phyloP scores from a whole-genome alignment of 2,329 filamentous ascomycete genomes.

The Neofusicoccum sp. region DNA sequence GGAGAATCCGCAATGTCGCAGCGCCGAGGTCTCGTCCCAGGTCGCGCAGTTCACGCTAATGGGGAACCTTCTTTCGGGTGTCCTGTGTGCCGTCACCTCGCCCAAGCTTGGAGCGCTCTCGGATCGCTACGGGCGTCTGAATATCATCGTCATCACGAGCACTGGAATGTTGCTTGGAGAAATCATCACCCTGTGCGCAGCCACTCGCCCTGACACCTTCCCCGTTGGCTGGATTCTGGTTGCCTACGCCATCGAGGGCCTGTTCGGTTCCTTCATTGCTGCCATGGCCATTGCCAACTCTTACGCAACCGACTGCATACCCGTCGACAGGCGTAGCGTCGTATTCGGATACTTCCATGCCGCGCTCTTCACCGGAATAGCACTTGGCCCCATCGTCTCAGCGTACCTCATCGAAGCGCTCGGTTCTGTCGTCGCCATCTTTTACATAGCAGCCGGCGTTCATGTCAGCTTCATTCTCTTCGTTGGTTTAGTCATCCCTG shows the following conservation, averaged over 20 bases:
- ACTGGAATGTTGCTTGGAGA: constrained; percentile 74
- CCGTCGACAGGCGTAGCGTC: constrained; percentile 74
- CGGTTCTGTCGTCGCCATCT: constrained; percentile 73
- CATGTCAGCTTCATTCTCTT: constrained; percentile 73
- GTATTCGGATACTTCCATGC: constrained; percentile 89
- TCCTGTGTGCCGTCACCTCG: constrained; percentile 75
- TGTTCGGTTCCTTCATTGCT: constrained; percentile 85
- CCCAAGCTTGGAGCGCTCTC: constrained; percentile 83
- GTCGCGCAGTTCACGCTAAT: constrained; percentile 78
- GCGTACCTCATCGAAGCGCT: constrained; percentile 77
- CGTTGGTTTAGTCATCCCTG: constrained; percentile 70
- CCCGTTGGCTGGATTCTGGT: constrained; percentile 77
- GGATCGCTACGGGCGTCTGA: constrained; percentile 79
- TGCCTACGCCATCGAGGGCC: constrained; percentile 74
- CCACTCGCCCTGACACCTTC: constrained; percentile 68
- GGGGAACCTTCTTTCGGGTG: constrained; percentile 70
- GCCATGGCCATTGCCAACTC: constrained; percentile 77
- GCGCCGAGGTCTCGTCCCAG: constrained; percentile 71
- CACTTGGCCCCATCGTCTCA: constrained; percentile 77
- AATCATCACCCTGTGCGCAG: constrained; percentile 73
- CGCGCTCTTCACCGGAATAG: constrained; percentile 84
- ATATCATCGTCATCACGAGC: constrained; percentile 70
- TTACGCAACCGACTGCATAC: constrained; percentile 85
- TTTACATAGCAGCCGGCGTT: constrained; percentile 74
- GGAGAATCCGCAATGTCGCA: constrained; percentile 76